Evolutionary conservation across 169 alveolate genomes (phyloP).

Genomic region (Plasmodium reichenowi): DNA sequence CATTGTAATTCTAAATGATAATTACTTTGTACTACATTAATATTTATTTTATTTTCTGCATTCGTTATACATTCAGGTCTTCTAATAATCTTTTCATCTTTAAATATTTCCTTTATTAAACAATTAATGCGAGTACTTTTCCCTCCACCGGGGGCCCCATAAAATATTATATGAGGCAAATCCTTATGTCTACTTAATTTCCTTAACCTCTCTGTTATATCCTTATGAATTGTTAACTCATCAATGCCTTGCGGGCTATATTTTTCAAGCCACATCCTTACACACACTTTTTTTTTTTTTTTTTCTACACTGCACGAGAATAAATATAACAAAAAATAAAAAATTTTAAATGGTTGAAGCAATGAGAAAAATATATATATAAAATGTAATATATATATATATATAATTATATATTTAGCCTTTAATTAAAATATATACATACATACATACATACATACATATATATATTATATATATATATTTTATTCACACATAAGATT

Average conservation of each 20-base stretch:
- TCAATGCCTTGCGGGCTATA: constrained; percentile 92
- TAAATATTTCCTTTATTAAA: constrained; percentile 93
- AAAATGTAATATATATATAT: too few relatives aligned
- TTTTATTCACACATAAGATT: too few relatives aligned
- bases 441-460: too few relatives aligned
- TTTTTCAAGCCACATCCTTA: constrained; percentile 94
- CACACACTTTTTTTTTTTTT: too few relatives aligned
- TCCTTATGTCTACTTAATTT: constrained; percentile 91
- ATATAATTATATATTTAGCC: too few relatives aligned
- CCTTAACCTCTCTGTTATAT: constrained; percentile 86
- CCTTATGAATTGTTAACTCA: constrained; percentile 90
- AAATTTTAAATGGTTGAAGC: too few relatives aligned
- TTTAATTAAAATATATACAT: too few relatives aligned
- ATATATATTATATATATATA: too few relatives aligned
- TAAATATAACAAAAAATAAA: too few relatives aligned
- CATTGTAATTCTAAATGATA: constrained; percentile 95
- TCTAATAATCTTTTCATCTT: constrained; percentile 89
- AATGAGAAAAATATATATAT: too few relatives aligned
- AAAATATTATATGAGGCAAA: constrained; percentile 97
- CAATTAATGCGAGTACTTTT: constrained; percentile 95
- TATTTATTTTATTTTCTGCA: constrained; percentile 85
- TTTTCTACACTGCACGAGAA: constrained; percentile 37
- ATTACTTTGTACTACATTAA: constrained; percentile 90
- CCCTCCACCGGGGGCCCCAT: constrained; percentile 99
- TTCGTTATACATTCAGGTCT: constrained; percentile 87